Percentiles rank a stretch among this genome's conserved stretches.
Evolutionary conservation across 192 early-diverging fungal genomes (phyloP).

Genomic region (Pilaira anomala): DNA sequence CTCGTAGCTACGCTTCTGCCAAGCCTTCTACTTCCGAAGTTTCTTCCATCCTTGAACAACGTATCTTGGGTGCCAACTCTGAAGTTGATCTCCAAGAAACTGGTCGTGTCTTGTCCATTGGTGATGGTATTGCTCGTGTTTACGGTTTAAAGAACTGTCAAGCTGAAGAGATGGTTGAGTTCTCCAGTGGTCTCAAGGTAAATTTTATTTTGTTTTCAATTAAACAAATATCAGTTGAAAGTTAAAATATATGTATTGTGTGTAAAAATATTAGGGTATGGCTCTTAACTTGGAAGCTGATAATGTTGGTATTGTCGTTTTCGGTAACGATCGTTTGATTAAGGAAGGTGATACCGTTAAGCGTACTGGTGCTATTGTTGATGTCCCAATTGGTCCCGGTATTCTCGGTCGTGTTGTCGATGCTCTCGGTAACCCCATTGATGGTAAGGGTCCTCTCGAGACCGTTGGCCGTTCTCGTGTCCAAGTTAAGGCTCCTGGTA

Average conservation of each 20-base stretch:
- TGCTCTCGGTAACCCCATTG: slow-evolving; percentile 98
- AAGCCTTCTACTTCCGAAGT: slow-evolving; percentile 88
- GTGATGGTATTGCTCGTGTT: slow-evolving; percentile 99
- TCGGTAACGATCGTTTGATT: slow-evolving; percentile 99
- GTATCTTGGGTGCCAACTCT: slow-evolving; percentile 85
- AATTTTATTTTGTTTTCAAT: background rate
- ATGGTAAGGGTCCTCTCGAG: slow-evolving; percentile 96
- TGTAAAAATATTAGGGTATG: slow-evolving; percentile 77
- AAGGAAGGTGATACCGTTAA: slow-evolving; percentile 99
- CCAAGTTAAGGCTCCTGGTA: slow-evolving; percentile 99
- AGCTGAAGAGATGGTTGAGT: slow-evolving; percentile 99
- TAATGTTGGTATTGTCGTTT: slow-evolving; percentile 99
- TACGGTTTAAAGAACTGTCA: slow-evolving; percentile 97
- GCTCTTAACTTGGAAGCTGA: slow-evolving; percentile 99
- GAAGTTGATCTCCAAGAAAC: slow-evolving; percentile 94
- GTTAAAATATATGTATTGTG: background rate
- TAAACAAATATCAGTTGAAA: background rate
- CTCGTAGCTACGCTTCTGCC: slow-evolving; percentile 53
- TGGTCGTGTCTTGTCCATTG: slow-evolving; percentile 97
- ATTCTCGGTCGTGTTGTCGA: slow-evolving; percentile 96
- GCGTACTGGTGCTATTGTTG: slow-evolving; percentile 98
- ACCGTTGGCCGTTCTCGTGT: slow-evolving; percentile 86
- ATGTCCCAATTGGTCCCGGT: slow-evolving; percentile 94
- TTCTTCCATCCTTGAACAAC: slow-evolving; percentile 95
- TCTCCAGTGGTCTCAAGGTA: slow-evolving; percentile 97